Evolutionary conservation across 2,329 filamentous ascomycete genomes (phyloP).

Genomic region (Setomelanomma holmii): DNA sequence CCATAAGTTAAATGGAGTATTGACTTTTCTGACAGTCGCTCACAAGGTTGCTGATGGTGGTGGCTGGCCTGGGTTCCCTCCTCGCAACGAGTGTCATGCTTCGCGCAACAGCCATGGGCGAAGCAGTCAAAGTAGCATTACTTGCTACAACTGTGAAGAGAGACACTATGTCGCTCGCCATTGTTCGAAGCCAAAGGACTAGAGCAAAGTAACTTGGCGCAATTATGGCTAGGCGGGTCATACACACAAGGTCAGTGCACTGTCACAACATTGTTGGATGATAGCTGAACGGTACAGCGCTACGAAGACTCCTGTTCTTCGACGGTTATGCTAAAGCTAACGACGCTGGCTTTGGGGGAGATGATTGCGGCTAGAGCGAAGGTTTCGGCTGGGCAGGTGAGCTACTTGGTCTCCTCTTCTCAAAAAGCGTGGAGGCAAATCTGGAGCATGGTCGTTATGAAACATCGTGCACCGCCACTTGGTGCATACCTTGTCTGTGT

Average conservation of each 20-base stretch:
- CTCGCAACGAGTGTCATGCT: too few relatives aligned
- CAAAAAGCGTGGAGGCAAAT: too few relatives aligned
- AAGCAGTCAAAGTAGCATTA: neutral
- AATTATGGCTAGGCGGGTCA: slow-evolving; percentile 60
- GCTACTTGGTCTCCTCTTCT: too few relatives aligned
- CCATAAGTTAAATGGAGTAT: neutral
- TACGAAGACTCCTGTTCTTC: neutral
- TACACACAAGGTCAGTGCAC: slow-evolving; percentile 29
- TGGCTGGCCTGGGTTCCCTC: too few relatives aligned
- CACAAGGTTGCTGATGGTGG: neutral
- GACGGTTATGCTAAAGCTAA: neutral
- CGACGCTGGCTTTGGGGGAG: too few relatives aligned
- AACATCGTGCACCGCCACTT: too few relatives aligned
- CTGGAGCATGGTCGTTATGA: too few relatives aligned
- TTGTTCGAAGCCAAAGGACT: slow-evolving; percentile 62
- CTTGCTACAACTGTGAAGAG: slow-evolving; percentile 63
- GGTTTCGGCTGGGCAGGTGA: too few relatives aligned
- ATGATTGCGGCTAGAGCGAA: too few relatives aligned
- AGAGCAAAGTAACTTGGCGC: slow-evolving; percentile 62
- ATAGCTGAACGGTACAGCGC: neutral
- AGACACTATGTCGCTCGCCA: slow-evolving; percentile 64
- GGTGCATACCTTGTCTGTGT: too few relatives aligned
- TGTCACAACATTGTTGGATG: neutral
- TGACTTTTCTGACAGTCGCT: neutral
- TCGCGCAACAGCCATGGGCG: neutral